These are phyloP conservation scores for Hura crepitans DNA, from an alignment of 441 rosid genomes.

Conservation along the genomic window DNA sequence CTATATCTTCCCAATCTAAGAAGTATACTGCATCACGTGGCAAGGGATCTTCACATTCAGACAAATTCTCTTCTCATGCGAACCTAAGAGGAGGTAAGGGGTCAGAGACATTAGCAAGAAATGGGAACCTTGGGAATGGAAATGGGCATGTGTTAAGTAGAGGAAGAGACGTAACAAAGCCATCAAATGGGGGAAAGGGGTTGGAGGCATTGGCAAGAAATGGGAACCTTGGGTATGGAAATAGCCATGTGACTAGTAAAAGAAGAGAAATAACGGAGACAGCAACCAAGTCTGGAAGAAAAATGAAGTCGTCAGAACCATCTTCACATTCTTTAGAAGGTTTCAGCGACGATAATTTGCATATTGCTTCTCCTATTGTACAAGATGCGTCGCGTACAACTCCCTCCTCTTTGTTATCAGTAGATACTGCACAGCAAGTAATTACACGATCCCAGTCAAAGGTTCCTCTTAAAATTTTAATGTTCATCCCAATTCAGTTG, in stretches of 20 bases:
- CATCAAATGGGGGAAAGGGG: constrained; percentile 16
- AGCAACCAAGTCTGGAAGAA: constrained; percentile 28
- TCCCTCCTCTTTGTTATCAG: constrained; percentile 12
- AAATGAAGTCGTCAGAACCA: constrained; percentile 29
- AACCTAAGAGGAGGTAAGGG: constrained; percentile 9
- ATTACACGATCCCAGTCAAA: constrained; percentile 24
- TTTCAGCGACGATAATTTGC: constrained; percentile 34
- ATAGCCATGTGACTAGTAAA: constrained; percentile 26
- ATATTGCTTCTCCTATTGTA: constrained; percentile 23
- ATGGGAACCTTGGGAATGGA: constrained; percentile 16
- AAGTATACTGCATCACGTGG: constrained; percentile 24
- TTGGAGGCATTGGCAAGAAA: constrained; percentile 4
- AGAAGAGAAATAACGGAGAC: constrained; percentile 24
- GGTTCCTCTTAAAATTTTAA: constrained; percentile 25
- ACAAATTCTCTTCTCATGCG: constrained; percentile 28
- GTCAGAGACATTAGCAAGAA: constrained; percentile 3
- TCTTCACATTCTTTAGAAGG: constrained; percentile 30
- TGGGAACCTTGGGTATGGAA: constrained; percentile 16
- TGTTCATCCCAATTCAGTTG: too few species aligned
- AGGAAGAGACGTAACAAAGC: constrained; percentile 24
- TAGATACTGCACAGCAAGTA: constrained; percentile 16
- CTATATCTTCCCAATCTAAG: constrained; percentile 28
- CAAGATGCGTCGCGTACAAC: constrained; percentile 25
- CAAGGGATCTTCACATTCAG: constrained; percentile 34
- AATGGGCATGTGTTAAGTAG: constrained; percentile 28